A percentile compares a stretch with the other conserved stretches of the same genome.
These are phyloP conservation scores for Syzygium oleosum DNA, from an alignment of 345 rosid genomes.

Conservation along the genomic window DNA sequence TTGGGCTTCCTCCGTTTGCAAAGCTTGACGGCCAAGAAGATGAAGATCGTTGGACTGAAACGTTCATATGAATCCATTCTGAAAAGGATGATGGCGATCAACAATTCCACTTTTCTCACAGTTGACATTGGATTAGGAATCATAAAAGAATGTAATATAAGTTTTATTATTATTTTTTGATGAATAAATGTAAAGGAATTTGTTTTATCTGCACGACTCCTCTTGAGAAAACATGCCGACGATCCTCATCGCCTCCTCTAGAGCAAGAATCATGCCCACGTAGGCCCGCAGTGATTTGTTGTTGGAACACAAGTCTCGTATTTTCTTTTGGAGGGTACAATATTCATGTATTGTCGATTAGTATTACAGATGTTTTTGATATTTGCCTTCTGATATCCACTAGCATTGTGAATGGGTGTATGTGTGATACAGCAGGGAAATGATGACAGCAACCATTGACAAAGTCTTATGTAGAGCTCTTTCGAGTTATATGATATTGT, in stretches of 20 bases:
- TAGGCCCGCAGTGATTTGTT: background rate
- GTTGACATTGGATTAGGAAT: too few relatives aligned
- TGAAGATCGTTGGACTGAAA: background rate
- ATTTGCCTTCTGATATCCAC: background rate
- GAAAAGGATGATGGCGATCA: background rate
- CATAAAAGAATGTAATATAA: too few relatives aligned
- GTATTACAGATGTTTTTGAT: background rate
- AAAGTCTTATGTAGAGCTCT: background rate
- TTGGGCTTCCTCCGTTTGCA: slow-evolving; percentile 39
- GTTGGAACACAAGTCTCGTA: background rate
- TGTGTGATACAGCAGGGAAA: background rate
- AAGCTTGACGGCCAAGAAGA: background rate
- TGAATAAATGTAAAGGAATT: too few relatives aligned
- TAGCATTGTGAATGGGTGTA: background rate
- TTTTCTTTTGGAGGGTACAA: background rate
- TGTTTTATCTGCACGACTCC: background rate
- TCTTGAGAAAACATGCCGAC: background rate
- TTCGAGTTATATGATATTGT: background rate
- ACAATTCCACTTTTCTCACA: too few relatives aligned
- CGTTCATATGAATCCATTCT: background rate
- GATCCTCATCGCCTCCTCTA: background rate
- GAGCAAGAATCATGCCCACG: background rate
- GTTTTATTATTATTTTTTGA: too few relatives aligned
- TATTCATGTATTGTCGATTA: background rate
- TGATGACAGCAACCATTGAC: background rate